Percentiles rank a stretch among this genome's conserved stretches.
These are phyloP conservation scores for Ganoderma resinaceum DNA, from an alignment of 1,284 basidiomycete species.

Conservation along the genomic window DNA sequence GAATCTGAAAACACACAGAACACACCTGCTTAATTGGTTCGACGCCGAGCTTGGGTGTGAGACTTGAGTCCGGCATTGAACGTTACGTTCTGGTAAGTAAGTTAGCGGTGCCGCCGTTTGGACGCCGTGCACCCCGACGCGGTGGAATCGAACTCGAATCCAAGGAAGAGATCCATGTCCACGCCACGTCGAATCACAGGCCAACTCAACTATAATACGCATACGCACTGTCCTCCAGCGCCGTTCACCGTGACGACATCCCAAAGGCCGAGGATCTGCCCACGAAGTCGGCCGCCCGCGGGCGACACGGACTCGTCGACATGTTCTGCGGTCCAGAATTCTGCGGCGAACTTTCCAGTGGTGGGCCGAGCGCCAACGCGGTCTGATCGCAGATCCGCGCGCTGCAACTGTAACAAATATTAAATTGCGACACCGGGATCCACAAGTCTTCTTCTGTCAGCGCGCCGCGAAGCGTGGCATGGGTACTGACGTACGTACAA, in stretches of 20 bases:
- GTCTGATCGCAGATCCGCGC: slow-evolving; percentile 1
- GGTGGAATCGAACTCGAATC: neutral
- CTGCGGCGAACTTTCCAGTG: neutral
- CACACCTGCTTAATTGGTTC: neutral
- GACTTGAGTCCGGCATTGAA: neutral
- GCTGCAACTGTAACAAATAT: no score
- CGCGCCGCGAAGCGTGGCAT: neutral
- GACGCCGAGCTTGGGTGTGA: neutral
- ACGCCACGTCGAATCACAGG: neutral
- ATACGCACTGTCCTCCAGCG: neutral
- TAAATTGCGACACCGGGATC: neutral
- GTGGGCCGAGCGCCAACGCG: no score
- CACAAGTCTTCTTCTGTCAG: neutral
- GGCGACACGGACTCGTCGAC: no score
- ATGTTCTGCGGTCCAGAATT: neutral
- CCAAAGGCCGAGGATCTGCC: neutral
- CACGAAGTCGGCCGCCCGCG: neutral
- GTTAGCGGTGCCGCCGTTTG: neutral
- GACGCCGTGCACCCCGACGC: neutral
- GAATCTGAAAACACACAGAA: neutral
- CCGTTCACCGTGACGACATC: no score
- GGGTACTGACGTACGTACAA: neutral
- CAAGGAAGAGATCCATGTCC: neutral
- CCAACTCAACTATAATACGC: neutral
- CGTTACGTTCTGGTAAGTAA: neutral